Percentiles rank a stretch among this genome's conserved stretches.
phyloP scores from a whole-genome alignment of 2,329 filamentous ascomycete genomes.

The Talaromyces amestolkiae region DNA sequence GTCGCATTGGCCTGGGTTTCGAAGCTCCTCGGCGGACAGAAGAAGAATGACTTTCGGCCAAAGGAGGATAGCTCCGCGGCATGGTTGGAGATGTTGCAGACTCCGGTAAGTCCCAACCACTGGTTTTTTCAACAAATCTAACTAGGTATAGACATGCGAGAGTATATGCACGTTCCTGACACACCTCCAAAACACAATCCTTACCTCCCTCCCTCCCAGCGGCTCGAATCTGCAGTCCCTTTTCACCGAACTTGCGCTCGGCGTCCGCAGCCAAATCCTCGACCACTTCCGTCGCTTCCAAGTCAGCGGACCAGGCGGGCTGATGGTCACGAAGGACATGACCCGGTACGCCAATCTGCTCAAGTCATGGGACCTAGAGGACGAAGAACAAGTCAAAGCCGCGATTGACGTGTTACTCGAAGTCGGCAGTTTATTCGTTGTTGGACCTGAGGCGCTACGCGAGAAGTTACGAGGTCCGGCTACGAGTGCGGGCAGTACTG shows the following conservation, averaged over 20 bases:
- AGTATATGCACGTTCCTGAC: conserved; percentile 77
- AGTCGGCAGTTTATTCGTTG: conserved; percentile 93
- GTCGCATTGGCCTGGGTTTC: conserved; percentile 73
- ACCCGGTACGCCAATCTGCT: conserved; percentile 87
- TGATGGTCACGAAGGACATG: conserved; percentile 96
- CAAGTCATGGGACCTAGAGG: conserved; percentile 71
- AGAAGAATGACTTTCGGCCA: conserved; percentile 88
- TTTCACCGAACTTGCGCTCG: conserved; percentile 77
- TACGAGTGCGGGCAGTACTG: conserved; percentile 31
- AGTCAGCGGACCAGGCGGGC: conserved; percentile 86
- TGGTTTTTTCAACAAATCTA: too few relatives aligned
- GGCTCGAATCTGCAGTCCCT: conserved; percentile 81
- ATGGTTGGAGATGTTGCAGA: conserved; percentile 74
- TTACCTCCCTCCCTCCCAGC: conserved; percentile 59
- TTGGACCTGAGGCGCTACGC: conserved; percentile 73
- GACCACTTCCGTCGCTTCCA: conserved; percentile 94
- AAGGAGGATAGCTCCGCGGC: conserved; percentile 60
- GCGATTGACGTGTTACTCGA: conserved; percentile 84
- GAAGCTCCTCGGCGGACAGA: conserved; percentile 71
- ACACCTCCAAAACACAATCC: conserved; percentile 61
- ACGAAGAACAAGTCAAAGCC: conserved; percentile 52
- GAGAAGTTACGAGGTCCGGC: conserved; percentile 66
- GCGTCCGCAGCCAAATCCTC: conserved; percentile 73
- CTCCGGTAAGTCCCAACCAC: conserved; percentile 48
- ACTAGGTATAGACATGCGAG: conserved; percentile 61